These are phyloP conservation scores for Tulasnella calospora DNA, from an alignment of 768 basidiomycete genomes.

Conservation along the genomic window DNA sequence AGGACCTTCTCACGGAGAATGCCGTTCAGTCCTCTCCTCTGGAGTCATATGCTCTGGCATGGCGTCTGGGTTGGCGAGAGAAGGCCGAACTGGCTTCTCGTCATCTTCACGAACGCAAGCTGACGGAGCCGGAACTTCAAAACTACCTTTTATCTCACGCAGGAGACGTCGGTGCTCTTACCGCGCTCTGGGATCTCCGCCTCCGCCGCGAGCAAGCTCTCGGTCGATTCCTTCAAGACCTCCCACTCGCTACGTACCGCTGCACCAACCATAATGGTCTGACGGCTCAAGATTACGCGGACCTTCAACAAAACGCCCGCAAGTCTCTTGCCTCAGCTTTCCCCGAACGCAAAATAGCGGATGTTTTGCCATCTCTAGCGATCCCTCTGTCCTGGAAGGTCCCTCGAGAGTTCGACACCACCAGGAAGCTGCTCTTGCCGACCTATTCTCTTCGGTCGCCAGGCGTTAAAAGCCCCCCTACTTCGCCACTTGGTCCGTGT, in stretches of 20 bases:
- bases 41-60: conserved; percentile 3
- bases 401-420: neutral
- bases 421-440: neutral
- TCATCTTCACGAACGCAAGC: neutral
- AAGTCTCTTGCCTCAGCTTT: neutral
- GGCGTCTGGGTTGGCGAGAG: conserved; percentile 1
- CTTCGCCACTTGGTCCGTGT: neutral
- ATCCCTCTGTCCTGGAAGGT: neutral
- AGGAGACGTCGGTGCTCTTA: conserved; percentile 4
- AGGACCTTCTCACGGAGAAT: neutral
- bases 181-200: conserved; percentile 18
- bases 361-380: neutral
- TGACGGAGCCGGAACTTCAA: neutral
- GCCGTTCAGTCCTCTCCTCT: neutral
- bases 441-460: neutral
- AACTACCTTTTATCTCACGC: neutral
- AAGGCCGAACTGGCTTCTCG: conserved; percentile 14
- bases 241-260: neutral
- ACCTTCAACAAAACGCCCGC: conserved; percentile 3
- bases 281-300: neutral
- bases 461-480: neutral
- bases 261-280: neutral
- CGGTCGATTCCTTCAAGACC: neutral
- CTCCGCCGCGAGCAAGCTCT: conserved; percentile 4
- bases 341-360: conserved; percentile 8